Evolutionary conservation across 495 filamentous ascomycete species (phyloP).

Genomic region (Xylaria palmicola): DNA sequence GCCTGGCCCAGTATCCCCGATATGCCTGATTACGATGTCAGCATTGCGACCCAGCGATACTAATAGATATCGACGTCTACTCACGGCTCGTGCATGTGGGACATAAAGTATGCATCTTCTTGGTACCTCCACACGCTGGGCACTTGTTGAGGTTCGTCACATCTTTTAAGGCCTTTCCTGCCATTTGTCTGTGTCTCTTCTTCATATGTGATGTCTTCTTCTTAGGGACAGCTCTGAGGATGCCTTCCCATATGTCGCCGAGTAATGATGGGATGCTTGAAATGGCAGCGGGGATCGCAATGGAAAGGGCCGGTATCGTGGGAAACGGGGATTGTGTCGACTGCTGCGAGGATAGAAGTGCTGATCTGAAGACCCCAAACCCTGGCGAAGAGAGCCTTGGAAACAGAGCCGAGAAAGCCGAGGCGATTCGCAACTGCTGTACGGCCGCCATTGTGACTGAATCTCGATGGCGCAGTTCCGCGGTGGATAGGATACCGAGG

Average conservation of each 20-base stretch:
- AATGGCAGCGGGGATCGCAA: constrained; percentile 56
- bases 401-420: constrained; percentile 38
- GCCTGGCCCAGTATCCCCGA: background rate
- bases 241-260: constrained; percentile 82
- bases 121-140: constrained; percentile 80
- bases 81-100: constrained; percentile 62
- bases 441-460: constrained; percentile 42
- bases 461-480: background rate
- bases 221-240: constrained; percentile 92
- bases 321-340: constrained; percentile 34
- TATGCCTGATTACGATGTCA: constrained; percentile 8
- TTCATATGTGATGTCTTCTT: constrained; percentile 99
- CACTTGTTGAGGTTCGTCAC: constrained; percentile 82
- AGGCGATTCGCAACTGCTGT: constrained; percentile 39
- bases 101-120: constrained; percentile 85
- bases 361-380: constrained; percentile 40
- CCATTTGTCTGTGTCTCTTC: constrained; percentile 88
- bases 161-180: constrained; percentile 90
- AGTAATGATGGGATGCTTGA: constrained; percentile 55
- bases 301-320: constrained; percentile 47
- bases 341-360: constrained; percentile 37
- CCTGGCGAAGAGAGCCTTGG: constrained; percentile 37
- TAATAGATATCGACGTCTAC: constrained; percentile 9
- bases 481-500: background rate
- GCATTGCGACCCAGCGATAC: background rate